Evolutionary conservation across 345 rosid genomes (phyloP), one percentile per base, ranked within the genome.

Genomic region (Brassica carinata): DNA sequence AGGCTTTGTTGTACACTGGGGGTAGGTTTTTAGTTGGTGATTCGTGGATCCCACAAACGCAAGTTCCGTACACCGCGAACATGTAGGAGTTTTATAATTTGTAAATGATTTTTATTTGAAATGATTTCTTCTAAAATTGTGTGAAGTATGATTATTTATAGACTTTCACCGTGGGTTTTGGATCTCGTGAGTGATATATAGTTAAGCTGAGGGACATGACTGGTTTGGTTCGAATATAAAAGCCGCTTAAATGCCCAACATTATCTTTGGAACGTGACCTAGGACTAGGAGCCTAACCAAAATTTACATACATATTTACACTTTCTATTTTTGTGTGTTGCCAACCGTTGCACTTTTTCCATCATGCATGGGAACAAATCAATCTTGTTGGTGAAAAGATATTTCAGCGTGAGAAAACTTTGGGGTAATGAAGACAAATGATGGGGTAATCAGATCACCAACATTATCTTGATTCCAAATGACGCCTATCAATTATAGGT

Each of bases 21-120:
- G 76, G 17, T 2, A 76, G 13, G 27, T 88, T 89, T 87, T 15
- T 85, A 6, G 66, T 15, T 13, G 92, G 88, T 0, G 85, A 81
- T 0, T 15, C 53, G 7, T 92, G 96, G 92, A 84, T 94, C 43
- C 77, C 83, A 0, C 67, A 36, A 1, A 74, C 84, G 0, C 92
- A 89, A 5, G 89, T 90, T 27, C 92, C 92, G 0, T 94, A 88
- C 74, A 14, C 43, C 30, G 14, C 86, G 2, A 81, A 85, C 67
- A 34, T 93, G 85, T 82, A 81, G 77, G 76, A 75, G 79, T 48
- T 51, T 73, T 7, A 23, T n/a, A n/a, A n/a, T n/a, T n/a, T n/a
- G n/a, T n/a, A n/a, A n/a, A n/a, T n/a, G n/a, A n/a, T n/a, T n/a
- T n/a, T n/a, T n/a, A n/a, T n/a, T n/a, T n/a, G n/a, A 45, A 15